Percentiles rank a stretch among this genome's conserved stretches.
These are phyloP conservation scores for Vanderwaltozyma polyspora DNA, from an alignment of 805 yeast genomes.

Conservation along the genomic window DNA sequence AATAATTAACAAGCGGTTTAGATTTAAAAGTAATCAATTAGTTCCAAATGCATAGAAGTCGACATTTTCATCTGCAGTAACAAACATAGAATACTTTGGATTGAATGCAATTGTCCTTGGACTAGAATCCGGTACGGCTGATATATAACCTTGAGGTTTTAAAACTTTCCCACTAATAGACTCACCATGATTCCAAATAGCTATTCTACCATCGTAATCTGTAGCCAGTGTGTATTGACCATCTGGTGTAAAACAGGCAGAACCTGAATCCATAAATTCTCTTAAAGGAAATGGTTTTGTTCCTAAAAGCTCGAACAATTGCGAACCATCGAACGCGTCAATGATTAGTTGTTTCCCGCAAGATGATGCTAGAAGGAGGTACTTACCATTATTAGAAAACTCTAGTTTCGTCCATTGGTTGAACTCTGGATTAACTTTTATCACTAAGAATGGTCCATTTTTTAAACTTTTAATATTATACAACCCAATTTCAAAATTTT, in stretches of 20 bases:
- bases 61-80: slow-evolving; percentile 29
- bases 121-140: slow-evolving; percentile 26
- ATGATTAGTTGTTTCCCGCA: slow-evolving; percentile 47
- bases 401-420: slow-evolving; percentile 54
- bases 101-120: slow-evolving; percentile 33
- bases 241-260: slow-evolving; percentile 54
- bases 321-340: slow-evolving; percentile 59
- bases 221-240: slow-evolving; percentile 54
- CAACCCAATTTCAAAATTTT: slow-evolving; percentile 37
- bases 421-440: slow-evolving; percentile 29
- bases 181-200: slow-evolving; percentile 39
- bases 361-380: slow-evolving; percentile 46
- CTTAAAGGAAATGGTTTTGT: slow-evolving; percentile 35
- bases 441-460: slow-evolving; percentile 42
- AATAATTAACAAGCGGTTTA: no score
- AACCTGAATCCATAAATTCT: slow-evolving; percentile 41
- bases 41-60: slow-evolving; percentile 26
- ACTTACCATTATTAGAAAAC: slow-evolving; percentile 68
- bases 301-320: slow-evolving; percentile 37
- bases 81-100: slow-evolving; percentile 31
- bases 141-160: slow-evolving; percentile 20
- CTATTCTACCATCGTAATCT: slow-evolving; percentile 40
- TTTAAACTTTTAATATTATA: slow-evolving; percentile 53
- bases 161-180: slow-evolving; percentile 20
- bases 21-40: slow-evolving; percentile 1